Percentiles rank a stretch among this genome's conserved stretches.
Evolutionary conservation across 2,329 filamentous ascomycete species (phyloP).

Genomic region (Epichloe elymi): DNA sequence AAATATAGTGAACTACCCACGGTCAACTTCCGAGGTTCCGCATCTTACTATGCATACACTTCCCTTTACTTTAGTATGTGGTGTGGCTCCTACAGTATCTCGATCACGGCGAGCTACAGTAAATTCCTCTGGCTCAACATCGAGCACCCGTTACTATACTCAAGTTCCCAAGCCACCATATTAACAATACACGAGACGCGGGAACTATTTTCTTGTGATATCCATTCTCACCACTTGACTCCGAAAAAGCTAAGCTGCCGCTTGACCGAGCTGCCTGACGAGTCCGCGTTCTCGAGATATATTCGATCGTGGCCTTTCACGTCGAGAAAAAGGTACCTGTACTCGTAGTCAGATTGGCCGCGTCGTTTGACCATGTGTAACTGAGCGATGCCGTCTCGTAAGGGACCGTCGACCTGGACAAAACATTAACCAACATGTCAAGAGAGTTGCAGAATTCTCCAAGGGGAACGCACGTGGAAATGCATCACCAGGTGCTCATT

Average conservation of each 20-base stretch:
- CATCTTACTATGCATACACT: no score
- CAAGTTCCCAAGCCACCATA: no score
- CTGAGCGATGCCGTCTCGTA: slow-evolving; percentile 58
- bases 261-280: slow-evolving; percentile 19
- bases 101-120: no score
- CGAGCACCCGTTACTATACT: not conserved
- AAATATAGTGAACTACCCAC: no score
- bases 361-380: slow-evolving; percentile 63
- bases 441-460: not conserved
- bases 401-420: slow-evolving; percentile 58
- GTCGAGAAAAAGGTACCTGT: slow-evolving; percentile 69
- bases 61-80: no score
- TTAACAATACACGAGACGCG: no score
- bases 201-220: no score
- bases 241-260: slow-evolving; percentile 46
- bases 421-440: not conserved
- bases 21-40: no score
- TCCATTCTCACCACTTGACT: slow-evolving; percentile 36
- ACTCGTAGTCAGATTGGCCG: slow-evolving; percentile 56
- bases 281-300: slow-evolving; percentile 50
- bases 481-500: slow-evolving; percentile 73
- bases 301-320: slow-evolving; percentile 56
- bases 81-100: no score
- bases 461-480: slow-evolving; percentile 51
- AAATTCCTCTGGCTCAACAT: not conserved